Base-by-base conservation (phyloP, 1,284 basidiomycete species). In the Fomitopsis palustris region DNA sequence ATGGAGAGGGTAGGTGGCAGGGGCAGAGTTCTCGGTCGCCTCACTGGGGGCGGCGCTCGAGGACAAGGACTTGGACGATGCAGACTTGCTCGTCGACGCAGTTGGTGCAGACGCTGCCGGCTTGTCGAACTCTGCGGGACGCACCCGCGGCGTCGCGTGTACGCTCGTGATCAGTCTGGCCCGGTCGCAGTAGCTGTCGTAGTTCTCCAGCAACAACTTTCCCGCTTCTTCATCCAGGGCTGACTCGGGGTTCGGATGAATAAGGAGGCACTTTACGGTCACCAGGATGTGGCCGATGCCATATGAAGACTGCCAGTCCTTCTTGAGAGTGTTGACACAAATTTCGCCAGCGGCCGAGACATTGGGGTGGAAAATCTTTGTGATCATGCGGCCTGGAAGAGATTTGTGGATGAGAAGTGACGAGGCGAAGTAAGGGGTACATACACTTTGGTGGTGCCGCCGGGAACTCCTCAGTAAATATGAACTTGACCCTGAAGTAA, bases 331-430 rank as follows among this genome's bases (percentile, higher is more conserved):
- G 75, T 96, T 96, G 10, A 98, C 96, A 74, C 96, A 98, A 66
- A 98, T 98, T 74, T 97, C 96, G 33, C 95, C 95, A 0, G 82
- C 72, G 31, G 85, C 81, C 0, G 94, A 96, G 29, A 98, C 93
- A 69, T 98, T 98, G 0, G 96, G 96, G 69, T 98, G 96, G 76
- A 98, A 98, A 62, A 98, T 95, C 78, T 96, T 95, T 55, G 95
- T 96, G 1, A 85, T 77, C 72, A 96, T 91, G 77, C 90, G 89
- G 69, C 94, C 95, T 96, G 65, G 7, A 29, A 12, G 43, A 57
- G 16, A 27, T 43, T 5, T 31, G n/a, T 52, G 23, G 38, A 39
- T 3, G 31, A 9, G 29, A 17, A 3, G 12, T 39, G 42, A 42
- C 59, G 56, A n/a, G 59, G 17, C 63, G 43, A 19, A 27, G 23